Conservation (phyloP, 768 basidiomycete genomes). For the Trametes meyenii region DNA sequence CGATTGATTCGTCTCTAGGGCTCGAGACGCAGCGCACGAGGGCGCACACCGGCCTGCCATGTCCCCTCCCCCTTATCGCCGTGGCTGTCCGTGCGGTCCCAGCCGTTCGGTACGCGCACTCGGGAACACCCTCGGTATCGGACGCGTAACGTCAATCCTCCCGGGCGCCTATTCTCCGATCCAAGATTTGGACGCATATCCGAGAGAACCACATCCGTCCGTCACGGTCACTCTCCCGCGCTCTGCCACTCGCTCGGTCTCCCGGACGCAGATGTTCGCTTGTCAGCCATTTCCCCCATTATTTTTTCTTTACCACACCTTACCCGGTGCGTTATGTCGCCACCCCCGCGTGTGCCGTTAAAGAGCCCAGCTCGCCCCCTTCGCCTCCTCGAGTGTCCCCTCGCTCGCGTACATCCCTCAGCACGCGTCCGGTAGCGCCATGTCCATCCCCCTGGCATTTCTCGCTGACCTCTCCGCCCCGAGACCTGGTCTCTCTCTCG, state of each 20-base stretch:
- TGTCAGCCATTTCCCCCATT: not conserved
- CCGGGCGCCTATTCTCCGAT: slow-evolving; percentile 1
- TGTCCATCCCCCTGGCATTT: slow-evolving; percentile 31
- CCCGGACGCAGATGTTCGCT: slow-evolving; percentile 2
- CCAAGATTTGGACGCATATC: not conserved
- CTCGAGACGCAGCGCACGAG: not conserved
- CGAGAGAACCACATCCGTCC: not conserved
- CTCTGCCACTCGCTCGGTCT: not conserved
- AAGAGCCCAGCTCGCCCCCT: not conserved
- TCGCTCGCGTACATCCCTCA: slow-evolving; percentile 1
- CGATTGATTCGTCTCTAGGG: slow-evolving; percentile 13
- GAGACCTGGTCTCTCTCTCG: slow-evolving; percentile 37
- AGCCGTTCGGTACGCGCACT: slow-evolving; percentile 2
- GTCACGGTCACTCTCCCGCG: too few relatives aligned
- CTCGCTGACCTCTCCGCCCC: slow-evolving; percentile 33
- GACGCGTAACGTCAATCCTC: slow-evolving; percentile 4
- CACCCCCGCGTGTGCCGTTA: not conserved
- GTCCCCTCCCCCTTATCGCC: slow-evolving; percentile 23
- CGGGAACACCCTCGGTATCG: not conserved
- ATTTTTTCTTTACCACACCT: not conserved
- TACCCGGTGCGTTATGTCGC: not conserved
- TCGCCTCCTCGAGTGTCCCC: slow-evolving; percentile 3
- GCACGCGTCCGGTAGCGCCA: slow-evolving; percentile 5
- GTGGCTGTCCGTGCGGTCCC: slow-evolving; percentile 7
- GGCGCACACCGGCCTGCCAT: not conserved